Base-by-base conservation (phyloP, 140 eudicot genomes). In the Artemisia princeps region DNA sequence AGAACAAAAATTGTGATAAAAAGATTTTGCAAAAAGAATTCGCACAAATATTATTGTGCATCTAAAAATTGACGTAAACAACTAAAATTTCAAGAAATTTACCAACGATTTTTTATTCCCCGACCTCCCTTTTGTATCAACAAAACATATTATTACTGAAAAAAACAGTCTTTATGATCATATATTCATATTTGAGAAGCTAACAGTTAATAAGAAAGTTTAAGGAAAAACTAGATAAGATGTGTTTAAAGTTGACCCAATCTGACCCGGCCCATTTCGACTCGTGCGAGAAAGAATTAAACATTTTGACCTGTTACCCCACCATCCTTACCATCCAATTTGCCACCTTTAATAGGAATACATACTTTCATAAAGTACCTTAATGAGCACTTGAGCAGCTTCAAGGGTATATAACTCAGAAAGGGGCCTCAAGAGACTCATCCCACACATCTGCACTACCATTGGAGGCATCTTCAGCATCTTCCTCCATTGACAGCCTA, bases 371-470 rank as follows among this genome's bases (percentile, higher is more conserved):
- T 15, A 37, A 52, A 57, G 2, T 62, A 69, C 79, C 75, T 75
- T 55, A 16, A 23, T 45, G 56, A 58, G 72, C 60, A 26, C 51
- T 28, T 54, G 50, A 58, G 67, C 60, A 26, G 59, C 42, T 65
- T 63, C 15, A 13, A 0, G 42, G 3, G 16, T 26, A 54, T 26
- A 54, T 24, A 76, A 74, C 69, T 83, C 77, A 92, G 59, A 92
- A 92, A 2, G 98, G 98, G 62, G 95, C 98, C 79, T 92, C 98
- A 55, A 88, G 87, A 49, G 98, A 88, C 84, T 92, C 96, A 60
- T 92, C 98, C 98, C 98, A 92, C 55, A 88, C 96, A 70, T 92
- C 96, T 56, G 95, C 96, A 78, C 96, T 91, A 33, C 97, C 97
- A 70, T 92, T 91, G 4, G 98, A 88, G 68, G 87, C 91, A 71